Conservation (phyloP, 75 land plant species). For the Sequoiadendron giganteum region DNA sequence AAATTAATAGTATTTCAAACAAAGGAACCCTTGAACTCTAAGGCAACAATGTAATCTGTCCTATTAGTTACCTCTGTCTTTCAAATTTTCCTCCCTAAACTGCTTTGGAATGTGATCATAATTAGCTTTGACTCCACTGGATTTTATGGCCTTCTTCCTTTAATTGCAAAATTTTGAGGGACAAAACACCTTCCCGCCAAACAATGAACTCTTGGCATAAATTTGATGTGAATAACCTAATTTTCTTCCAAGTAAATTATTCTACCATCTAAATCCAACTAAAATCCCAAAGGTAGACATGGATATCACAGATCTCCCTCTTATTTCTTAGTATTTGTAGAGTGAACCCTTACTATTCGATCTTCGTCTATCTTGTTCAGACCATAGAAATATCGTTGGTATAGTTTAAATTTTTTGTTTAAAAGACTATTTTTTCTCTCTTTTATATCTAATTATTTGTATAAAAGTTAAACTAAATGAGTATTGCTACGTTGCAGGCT, state of each 20-base stretch:
- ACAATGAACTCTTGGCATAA: background rate
- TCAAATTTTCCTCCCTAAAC: constrained; percentile 68
- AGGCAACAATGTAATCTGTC: background rate
- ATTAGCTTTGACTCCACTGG: background rate
- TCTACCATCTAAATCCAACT: background rate
- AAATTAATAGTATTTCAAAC: background rate
- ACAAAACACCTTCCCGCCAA: background rate
- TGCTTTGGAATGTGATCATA: constrained; percentile 81
- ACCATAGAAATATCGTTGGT: background rate
- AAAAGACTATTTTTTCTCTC: no score
- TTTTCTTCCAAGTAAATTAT: background rate
- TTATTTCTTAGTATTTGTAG: background rate
- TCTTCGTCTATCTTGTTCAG: background rate
- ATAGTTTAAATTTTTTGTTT: no score
- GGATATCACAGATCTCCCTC: background rate
- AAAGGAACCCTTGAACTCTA: background rate
- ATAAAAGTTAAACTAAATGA: no score
- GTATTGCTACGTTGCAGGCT: no score
- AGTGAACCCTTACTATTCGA: background rate
- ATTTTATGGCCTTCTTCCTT: background rate
- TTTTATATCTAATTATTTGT: no score
- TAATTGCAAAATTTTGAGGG: background rate
- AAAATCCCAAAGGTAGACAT: background rate
- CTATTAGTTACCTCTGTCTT: constrained; percentile 58
- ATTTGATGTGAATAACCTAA: background rate